Percentiles rank a stretch among this genome's conserved stretches.
phyloP scores from a whole-genome alignment of 2,329 filamentous ascomycete genomes.

The Cladobotryum protrusum region DNA sequence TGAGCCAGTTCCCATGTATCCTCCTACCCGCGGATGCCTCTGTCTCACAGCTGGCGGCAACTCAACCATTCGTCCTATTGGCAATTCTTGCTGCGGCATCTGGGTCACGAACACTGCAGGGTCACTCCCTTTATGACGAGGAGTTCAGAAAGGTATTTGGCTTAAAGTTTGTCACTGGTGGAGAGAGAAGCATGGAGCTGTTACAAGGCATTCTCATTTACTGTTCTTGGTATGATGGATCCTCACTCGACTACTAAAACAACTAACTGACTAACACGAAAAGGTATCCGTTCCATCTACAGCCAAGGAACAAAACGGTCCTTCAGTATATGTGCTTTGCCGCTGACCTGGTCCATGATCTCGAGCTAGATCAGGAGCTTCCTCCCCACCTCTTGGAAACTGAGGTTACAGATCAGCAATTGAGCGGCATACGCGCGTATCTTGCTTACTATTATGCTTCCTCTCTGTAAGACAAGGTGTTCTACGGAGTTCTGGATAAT shows the following conservation, averaged over 20 bases:
- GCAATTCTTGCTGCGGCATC: conserved; percentile 48
- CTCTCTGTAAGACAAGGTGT: conserved; percentile 30
- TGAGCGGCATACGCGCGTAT: conserved; percentile 42
- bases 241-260: not conserved
- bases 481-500: not conserved
- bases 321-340: conserved; percentile 48
- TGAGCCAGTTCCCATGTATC: conserved; percentile 40
- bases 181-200: conserved; percentile 51
- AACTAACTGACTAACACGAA: not conserved
- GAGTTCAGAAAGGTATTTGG: conserved; percentile 53
- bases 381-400: not conserved
- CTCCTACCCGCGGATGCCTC: conserved; percentile 33
- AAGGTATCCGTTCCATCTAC: conserved; percentile 51
- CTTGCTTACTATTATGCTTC: conserved; percentile 38
- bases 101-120: conserved; percentile 41
- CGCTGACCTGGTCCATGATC: conserved; percentile 42
- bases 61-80: conserved; percentile 47
- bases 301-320: conserved; percentile 44
- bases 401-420: conserved; percentile 19
- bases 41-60: conserved; percentile 37
- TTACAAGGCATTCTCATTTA: conserved; percentile 53
- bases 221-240: conserved; percentile 43
- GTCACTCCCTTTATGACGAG: conserved; percentile 49
- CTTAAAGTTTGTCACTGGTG: conserved; percentile 49
- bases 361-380: conserved; percentile 41